Conservation (phyloP, 2,329 filamentous ascomycete genomes). For the Arthrobotrys musiformis region DNA sequence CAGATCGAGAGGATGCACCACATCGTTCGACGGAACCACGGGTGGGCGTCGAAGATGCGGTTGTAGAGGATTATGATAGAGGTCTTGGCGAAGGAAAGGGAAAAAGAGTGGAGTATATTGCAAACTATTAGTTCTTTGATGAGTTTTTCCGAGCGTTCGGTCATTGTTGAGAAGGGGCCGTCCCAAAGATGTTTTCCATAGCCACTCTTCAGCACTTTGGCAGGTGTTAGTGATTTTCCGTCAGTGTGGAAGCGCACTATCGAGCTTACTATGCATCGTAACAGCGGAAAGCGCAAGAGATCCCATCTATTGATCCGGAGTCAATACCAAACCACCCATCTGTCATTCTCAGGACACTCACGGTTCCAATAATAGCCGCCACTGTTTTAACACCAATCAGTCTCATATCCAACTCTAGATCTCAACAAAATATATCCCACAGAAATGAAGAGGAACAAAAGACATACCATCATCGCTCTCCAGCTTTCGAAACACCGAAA, state of each 20-base stretch:
- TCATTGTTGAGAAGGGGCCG: neutral
- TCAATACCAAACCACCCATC: neutral
- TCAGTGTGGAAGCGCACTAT: neutral
- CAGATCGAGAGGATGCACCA: neutral
- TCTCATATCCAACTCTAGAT: neutral
- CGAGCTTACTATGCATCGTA: neutral
- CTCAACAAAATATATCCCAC: neutral
- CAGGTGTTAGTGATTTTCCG: neutral
- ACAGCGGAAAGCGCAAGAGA: conserved; percentile 4
- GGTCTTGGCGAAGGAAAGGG: conserved; percentile 26
- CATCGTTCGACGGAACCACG: conserved; percentile 12
- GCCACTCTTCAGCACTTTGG: conserved; percentile 24
- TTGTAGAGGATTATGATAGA: conserved; percentile 40
- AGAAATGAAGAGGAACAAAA: neutral
- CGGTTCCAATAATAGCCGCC: conserved; percentile 25
- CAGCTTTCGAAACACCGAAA: conserved; percentile 5
- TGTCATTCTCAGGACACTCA: neutral
- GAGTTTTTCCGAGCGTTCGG: conserved; percentile 4
- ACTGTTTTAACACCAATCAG: neutral
- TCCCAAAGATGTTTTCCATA: conserved; percentile 30
- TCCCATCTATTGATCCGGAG: neutral
- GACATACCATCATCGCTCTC: conserved; percentile 33
- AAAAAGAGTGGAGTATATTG: conserved; percentile 22
- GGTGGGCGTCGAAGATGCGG: conserved; percentile 31
- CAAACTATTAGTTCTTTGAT: conserved; percentile 31